A percentile compares a stretch with the other conserved stretches of the same genome.
Evolutionary conservation across 768 basidiomycete species (phyloP).

Genomic region (Saitozyma sp.): DNA sequence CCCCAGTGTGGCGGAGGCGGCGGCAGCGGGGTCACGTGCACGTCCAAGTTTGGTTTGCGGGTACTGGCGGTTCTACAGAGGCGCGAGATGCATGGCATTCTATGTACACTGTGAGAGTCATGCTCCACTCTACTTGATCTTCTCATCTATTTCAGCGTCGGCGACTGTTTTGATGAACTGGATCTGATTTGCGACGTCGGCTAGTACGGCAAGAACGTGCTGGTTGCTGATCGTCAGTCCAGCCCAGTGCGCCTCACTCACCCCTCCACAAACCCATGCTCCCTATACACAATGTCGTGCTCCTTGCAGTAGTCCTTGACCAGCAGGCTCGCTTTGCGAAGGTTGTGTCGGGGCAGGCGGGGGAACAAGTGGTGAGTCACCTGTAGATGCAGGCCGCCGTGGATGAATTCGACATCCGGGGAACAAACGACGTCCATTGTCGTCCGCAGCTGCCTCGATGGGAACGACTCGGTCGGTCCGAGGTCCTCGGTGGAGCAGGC

Average conservation of each 20-base stretch:
- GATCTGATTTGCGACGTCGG: conserved; percentile 82
- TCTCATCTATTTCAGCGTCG: conserved; percentile 59
- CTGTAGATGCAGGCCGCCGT: conserved; percentile 96
- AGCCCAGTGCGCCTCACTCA: conserved; percentile 14
- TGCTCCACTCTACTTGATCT: conserved; percentile 15
- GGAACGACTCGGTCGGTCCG: conserved; percentile 86
- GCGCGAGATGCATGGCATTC: neutral
- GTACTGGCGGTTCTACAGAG: too few relatives aligned
- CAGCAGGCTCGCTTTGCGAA: conserved; percentile 73
- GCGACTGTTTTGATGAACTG: conserved; percentile 80
- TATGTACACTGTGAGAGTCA: neutral
- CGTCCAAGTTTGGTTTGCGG: too few relatives aligned
- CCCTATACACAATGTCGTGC: conserved; percentile 72
- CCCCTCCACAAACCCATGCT: conserved; percentile 85
- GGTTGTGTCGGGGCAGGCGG: conserved; percentile 88
- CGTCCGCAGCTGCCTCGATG: conserved; percentile 92
- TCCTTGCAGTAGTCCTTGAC: conserved; percentile 87
- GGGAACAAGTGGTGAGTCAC: conserved; percentile 98
- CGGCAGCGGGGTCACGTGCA: too few relatives aligned
- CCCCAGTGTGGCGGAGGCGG: too few relatives aligned
- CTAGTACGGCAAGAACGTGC: conserved; percentile 78
- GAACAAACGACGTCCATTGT: conserved; percentile 93
- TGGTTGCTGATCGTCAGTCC: conserved; percentile 57
- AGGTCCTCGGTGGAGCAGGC: conserved; percentile 90
- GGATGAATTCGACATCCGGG: conserved; percentile 77